These are phyloP conservation scores for Globisporangium cylindrosporum DNA, from an alignment of 352 stramenopile genomes.

Conservation along the genomic window DNA sequence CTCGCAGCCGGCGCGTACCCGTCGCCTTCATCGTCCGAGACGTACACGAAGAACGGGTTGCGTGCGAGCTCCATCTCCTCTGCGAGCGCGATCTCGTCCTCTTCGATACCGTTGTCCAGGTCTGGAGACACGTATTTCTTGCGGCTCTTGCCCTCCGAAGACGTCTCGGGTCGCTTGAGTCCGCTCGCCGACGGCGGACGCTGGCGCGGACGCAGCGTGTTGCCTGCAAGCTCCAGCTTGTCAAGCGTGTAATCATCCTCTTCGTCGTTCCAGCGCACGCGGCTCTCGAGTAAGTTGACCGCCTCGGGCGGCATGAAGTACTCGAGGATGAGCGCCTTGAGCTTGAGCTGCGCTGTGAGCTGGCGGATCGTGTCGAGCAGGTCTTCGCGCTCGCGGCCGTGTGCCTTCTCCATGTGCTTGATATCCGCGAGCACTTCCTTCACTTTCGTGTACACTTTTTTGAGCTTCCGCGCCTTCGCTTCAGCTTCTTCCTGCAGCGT, in stretches of 20 bases:
- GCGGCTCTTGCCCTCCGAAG: conserved; percentile 50
- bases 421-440: conserved; percentile 91
- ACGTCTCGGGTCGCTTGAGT: conserved; percentile 65
- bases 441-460: conserved; percentile 92
- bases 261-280: conserved; percentile 67
- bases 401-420: conserved; percentile 93
- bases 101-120: conserved; percentile 31
- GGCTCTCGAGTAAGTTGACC: conserved; percentile 50
- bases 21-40: conserved; percentile 77
- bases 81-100: conserved; percentile 62
- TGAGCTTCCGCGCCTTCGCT: conserved; percentile 95
- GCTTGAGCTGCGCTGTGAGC: conserved; percentile 94
- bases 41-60: conserved; percentile 84
- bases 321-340: conserved; percentile 93
- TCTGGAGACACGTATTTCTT: conserved; percentile 37
- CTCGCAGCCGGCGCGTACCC: conserved; percentile 66
- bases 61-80: conserved; percentile 68
- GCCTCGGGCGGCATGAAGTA: conserved; percentile 87
- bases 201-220: conserved; percentile 55
- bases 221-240: conserved; percentile 73
- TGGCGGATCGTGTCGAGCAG: conserved; percentile 95
- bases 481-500: conserved; percentile 92
- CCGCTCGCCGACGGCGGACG: conserved; percentile 70
- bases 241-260: conserved; percentile 74
- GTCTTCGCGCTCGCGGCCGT: conserved; percentile 90